A percentile compares a stretch with the other conserved stretches of the same genome.
These are phyloP conservation scores for Leptoxyphium fumago DNA, from an alignment of 2,329 filamentous ascomycete species.

Conservation along the genomic window DNA sequence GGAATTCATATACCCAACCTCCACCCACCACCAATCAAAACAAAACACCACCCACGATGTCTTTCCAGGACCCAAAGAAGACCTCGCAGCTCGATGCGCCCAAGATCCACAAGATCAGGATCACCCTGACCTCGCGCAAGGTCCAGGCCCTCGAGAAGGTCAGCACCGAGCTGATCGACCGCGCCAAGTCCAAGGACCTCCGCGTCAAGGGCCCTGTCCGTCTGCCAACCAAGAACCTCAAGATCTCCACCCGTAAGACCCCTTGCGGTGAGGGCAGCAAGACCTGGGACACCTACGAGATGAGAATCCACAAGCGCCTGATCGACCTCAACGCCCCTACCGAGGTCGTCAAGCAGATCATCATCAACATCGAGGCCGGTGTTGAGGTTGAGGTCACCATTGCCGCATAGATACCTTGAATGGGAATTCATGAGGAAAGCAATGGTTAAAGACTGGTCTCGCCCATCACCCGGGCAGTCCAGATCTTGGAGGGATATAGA, in stretches of 20 bases:
- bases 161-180: constrained; percentile 95
- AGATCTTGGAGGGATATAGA: too few relatives aligned
- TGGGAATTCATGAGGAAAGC: not conserved
- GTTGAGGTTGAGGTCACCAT: constrained; percentile 91
- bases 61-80: constrained; percentile 92
- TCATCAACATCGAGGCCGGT: constrained; percentile 89
- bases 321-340: constrained; percentile 74
- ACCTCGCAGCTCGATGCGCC: constrained; percentile 70
- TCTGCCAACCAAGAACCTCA: constrained; percentile 91
- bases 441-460: too few relatives aligned
- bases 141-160: constrained; percentile 95
- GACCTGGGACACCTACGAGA: constrained; percentile 98
- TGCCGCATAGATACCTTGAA: constrained; percentile 45
- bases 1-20: constrained; percentile 12
- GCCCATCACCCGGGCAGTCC: too few relatives aligned
- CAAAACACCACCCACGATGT: constrained; percentile 48
- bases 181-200: constrained; percentile 95
- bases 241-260: constrained; percentile 97
- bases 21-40: constrained; percentile 11
- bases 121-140: constrained; percentile 92
- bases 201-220: constrained; percentile 97
- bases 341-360: constrained; percentile 94
- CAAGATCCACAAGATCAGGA: constrained; percentile 95
- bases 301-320: constrained; percentile 40
- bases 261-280: constrained; percentile 99